Percentiles rank a stretch among this genome's conserved stretches.
Evolutionary conservation across 345 rosid genomes (phyloP).

Genomic region (Melaleuca quinquenervia): DNA sequence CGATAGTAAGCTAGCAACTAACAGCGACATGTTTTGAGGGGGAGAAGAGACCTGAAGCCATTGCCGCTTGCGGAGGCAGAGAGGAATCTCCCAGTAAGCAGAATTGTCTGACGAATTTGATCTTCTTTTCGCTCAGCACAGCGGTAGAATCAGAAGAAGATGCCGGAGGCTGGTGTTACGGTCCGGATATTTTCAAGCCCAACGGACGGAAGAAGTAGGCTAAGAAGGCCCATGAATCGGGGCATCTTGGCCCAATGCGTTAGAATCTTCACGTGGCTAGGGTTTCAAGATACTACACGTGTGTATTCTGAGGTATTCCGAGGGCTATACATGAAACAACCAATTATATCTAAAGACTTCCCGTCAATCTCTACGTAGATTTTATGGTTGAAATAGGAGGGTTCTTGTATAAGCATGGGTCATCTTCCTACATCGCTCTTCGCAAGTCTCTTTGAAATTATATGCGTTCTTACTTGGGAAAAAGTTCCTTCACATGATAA

Average conservation of each 20-base stretch:
- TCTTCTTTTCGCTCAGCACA: background rate
- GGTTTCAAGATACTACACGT: background rate
- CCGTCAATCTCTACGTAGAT: background rate
- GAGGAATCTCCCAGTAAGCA: background rate
- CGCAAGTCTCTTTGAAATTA: background rate
- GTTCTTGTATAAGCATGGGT: background rate
- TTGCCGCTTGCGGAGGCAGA: background rate
- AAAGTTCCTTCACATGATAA: background rate
- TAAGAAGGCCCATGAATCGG: background rate
- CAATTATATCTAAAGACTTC: background rate
- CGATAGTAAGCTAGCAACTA: no score
- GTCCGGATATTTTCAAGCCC: background rate
- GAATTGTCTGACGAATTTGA: background rate
- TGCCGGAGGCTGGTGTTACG: background rate
- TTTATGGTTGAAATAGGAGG: background rate
- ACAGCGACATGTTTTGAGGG: background rate
- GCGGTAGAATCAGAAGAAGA: background rate
- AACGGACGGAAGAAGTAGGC: background rate
- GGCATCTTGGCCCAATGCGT: background rate
- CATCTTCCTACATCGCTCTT: no score
- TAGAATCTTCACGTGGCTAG: background rate
- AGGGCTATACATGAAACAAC: background rate
- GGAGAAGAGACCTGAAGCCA: constrained; percentile 5
- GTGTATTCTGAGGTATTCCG: background rate
- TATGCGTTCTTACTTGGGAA: background rate